Evolutionary conservation across 73 alveolate genomes (phyloP), one percentile per base, ranked within the genome.

Genomic region (Vitrella brassicaformis): DNA sequence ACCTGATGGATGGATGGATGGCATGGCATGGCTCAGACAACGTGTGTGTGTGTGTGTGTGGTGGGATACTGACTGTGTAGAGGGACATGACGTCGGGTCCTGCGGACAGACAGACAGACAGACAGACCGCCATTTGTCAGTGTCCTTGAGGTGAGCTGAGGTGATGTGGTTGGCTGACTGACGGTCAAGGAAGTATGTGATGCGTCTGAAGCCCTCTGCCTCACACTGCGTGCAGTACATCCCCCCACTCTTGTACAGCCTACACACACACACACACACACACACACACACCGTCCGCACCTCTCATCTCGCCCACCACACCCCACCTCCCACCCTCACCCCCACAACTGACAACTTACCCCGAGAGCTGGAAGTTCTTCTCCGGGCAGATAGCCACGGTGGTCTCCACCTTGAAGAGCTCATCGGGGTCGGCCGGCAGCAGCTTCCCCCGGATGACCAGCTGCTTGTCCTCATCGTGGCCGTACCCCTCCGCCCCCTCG

Each of bases 111-210:
- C n/a, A n/a, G n/a, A n/a, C n/a, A n/a, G n/a, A n/a, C n/a, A n/a
- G n/a, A n/a, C n/a, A n/a, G n/a, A n/a, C n/a, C n/a, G n/a, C n/a
- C n/a, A n/a, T n/a, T n/a, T n/a, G n/a, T n/a, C n/a, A n/a, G n/a
- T n/a, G n/a, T n/a, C n/a, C n/a, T n/a, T n/a, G n/a, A n/a, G n/a
- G n/a, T n/a, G n/a, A n/a, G n/a, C n/a, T n/a, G n/a, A n/a, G n/a
- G n/a, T n/a, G n/a, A n/a, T n/a, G n/a, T n/a, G n/a, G n/a, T n/a
- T n/a, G n/a, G n/a, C n/a, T n/a, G n/a, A n/a, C n/a, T n/a, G n/a
- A n/a, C n/a, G n/a, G 69, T 56, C 69, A n/a, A 56, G 28, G 69
- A 56, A 56, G 18, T 56, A 56, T 25, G 69, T 56, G 69, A 56
- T 22, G 29, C 69, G 25, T 22, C 69, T 18, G 69, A 56, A 56